Evolutionary conservation across 352 stramenopile species (phyloP).

Genomic region (Peronosclerospora sorghi): DNA sequence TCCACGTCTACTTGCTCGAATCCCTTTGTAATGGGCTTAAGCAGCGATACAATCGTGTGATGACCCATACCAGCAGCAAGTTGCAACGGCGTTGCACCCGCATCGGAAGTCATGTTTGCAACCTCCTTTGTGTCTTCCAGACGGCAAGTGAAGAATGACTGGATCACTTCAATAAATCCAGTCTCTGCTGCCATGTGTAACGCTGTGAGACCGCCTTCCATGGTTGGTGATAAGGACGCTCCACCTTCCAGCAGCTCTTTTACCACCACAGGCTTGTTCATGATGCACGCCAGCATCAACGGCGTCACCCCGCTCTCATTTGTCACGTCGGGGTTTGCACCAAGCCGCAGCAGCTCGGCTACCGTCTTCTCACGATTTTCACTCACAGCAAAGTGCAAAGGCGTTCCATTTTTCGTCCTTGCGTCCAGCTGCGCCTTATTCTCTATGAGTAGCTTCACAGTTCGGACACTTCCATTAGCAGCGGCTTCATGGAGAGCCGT

Average conservation of each 20-base stretch:
- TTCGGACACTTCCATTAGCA: constrained; percentile 52
- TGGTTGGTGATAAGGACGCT: constrained; percentile 38
- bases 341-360: constrained; percentile 41
- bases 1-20: too few species aligned
- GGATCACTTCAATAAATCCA: constrained; percentile 46
- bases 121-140: constrained; percentile 36
- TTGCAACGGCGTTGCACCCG: too few species aligned
- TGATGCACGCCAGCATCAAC: constrained; percentile 61
- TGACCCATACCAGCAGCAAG: too few species aligned
- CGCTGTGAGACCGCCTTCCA: constrained; percentile 53
- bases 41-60: too few species aligned
- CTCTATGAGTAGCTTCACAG: constrained; percentile 43
- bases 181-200: constrained; percentile 72
- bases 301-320: constrained; percentile 67
- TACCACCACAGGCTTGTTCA: constrained; percentile 60
- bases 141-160: constrained; percentile 41
- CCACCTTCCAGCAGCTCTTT: constrained; percentile 40
- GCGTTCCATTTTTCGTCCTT: constrained; percentile 55
- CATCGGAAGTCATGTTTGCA: too few species aligned
- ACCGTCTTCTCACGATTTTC: constrained; percentile 72
- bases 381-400: constrained; percentile 73
- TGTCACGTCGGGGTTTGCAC: constrained; percentile 50
- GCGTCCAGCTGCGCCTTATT: constrained; percentile 45
- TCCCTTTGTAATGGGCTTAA: too few species aligned
- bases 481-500: constrained; percentile 59